A percentile compares a stretch with the other conserved stretches of the same genome.
Conservation (phyloP, 2,329 filamentous ascomycete genomes). For the Trichoderma sp. region DNA sequence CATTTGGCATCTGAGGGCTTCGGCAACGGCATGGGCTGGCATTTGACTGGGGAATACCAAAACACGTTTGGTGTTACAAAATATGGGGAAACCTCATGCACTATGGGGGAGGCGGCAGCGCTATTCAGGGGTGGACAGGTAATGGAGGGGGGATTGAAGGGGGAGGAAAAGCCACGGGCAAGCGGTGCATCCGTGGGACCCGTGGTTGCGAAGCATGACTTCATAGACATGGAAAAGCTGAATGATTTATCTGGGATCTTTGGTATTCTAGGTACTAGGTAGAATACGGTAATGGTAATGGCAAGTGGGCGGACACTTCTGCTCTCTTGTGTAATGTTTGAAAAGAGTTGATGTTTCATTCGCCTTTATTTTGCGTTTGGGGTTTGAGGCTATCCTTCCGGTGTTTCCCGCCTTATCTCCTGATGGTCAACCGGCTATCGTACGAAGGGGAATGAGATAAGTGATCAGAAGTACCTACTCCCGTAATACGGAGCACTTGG, state of each 20-base stretch:
- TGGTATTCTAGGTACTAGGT: neutral
- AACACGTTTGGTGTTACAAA: constrained; percentile 3
- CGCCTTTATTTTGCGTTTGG: neutral
- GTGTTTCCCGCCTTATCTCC: constrained; percentile 15
- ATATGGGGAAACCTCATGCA: constrained; percentile 17
- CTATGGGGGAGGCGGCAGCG: constrained; percentile 12
- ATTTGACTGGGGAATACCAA: constrained; percentile 3
- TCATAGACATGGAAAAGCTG: constrained; percentile 1
- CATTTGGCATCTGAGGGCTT: constrained; percentile 1
- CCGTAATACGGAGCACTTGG: neutral
- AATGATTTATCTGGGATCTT: neutral
- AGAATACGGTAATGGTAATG: neutral
- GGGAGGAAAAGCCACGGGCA: constrained; percentile 3
- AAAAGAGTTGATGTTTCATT: neutral
- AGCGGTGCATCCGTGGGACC: constrained; percentile 11
- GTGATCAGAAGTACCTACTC: neutral
- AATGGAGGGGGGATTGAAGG: neutral
- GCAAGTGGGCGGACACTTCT: neutral
- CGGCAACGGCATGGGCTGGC: constrained; percentile 1
- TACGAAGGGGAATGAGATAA: neutral
- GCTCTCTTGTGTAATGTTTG: neutral
- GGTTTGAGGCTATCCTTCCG: neutral
- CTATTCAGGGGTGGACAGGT: neutral
- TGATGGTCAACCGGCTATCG: constrained; percentile 8
- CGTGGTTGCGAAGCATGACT: constrained; percentile 10